These are phyloP conservation scores for Paramarasmius palmivorus DNA, from an alignment of 1,284 basidiomycete species.

Conservation along the genomic window DNA sequence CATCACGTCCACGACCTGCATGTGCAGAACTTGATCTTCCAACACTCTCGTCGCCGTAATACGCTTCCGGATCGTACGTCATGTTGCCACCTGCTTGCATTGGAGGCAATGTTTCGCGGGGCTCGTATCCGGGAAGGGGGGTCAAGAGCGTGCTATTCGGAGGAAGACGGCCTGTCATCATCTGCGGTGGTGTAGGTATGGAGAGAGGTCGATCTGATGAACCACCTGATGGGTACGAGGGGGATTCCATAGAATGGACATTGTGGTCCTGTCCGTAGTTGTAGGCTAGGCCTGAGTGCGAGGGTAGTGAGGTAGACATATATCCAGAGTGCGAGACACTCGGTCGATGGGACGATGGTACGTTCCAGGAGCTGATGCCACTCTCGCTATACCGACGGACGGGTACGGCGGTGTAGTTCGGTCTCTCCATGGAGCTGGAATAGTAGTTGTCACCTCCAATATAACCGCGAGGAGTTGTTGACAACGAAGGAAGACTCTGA, in stretches of 20 bases:
- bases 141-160: constrained; percentile 52
- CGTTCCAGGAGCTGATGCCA: constrained; percentile 4
- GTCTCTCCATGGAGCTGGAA: constrained; percentile 6
- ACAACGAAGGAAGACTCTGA: constrained; percentile 1
- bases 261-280: background rate
- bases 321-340: constrained; percentile 8
- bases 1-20: constrained; percentile 34
- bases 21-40: constrained; percentile 40
- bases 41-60: constrained; percentile 36
- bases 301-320: constrained; percentile 15
- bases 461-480: constrained; percentile 5
- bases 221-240: constrained; percentile 5
- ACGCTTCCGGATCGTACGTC: constrained; percentile 15
- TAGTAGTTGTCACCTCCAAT: background rate
- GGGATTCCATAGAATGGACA: constrained; percentile 5
- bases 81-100: constrained; percentile 8
- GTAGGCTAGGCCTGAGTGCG: constrained; percentile 6
- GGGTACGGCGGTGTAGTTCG: constrained; percentile 3
- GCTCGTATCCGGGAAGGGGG: constrained; percentile 45
- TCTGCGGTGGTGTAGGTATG: constrained; percentile 22
- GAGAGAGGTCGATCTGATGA: constrained; percentile 13
- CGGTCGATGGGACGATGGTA: constrained; percentile 9
- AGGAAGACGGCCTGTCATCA: constrained; percentile 33
- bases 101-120: constrained; percentile 17
- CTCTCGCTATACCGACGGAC: constrained; percentile 10